Evolutionary conservation across 371 early-diverging fungal genomes (phyloP), one percentile per base, ranked within the genome.

Genomic region (Apophysomyces trapeziformis): DNA sequence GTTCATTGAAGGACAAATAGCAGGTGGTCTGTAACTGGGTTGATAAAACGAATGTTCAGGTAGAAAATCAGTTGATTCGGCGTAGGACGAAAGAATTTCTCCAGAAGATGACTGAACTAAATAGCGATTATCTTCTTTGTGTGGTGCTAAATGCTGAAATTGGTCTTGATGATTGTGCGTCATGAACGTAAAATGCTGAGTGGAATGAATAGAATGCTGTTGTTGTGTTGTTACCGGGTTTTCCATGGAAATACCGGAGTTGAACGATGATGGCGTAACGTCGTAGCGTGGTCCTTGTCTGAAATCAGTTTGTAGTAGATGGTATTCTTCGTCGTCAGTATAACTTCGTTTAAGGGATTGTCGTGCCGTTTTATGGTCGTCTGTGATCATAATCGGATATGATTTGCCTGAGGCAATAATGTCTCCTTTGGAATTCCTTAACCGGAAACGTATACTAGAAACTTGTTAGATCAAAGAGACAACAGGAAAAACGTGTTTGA

Each of bases 331-430:
- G 58, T 54, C 50, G 9, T 68, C 64, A 6, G 58, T 57, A n/a
- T 54, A 45, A 11, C 39, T 14, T 12, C 64, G 57, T 58, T 61
- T 60, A 50, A 60, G 64, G 43, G 26, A 13, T 21, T 50, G 16
- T 50, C 21, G 16, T n/a, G 54, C 18, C 5, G 45, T 62, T 21
- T 94, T 94, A 80, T 94, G 95, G 73, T 94, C 95, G 67, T 94
- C 95, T 3, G 95, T 94, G 65, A 94, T 93, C 87, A 94, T 85
- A 57, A 94, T 90, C 14, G 95, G 93, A 7, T 93, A 89, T 7
- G 93, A 91, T 59, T 87, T 74, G 46, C 91, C 92, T 4, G 84
- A 78, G 11, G 92, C 91, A 32, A 93, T 75, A 36, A 87, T 72
- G 7, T 21, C 54, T 5, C 54, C 54, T 21, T 50, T 74, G 67